These are phyloP conservation scores for Aechmea fasciata DNA, from an alignment of 176 grass and related monocot genomes.

Conservation along the genomic window DNA sequence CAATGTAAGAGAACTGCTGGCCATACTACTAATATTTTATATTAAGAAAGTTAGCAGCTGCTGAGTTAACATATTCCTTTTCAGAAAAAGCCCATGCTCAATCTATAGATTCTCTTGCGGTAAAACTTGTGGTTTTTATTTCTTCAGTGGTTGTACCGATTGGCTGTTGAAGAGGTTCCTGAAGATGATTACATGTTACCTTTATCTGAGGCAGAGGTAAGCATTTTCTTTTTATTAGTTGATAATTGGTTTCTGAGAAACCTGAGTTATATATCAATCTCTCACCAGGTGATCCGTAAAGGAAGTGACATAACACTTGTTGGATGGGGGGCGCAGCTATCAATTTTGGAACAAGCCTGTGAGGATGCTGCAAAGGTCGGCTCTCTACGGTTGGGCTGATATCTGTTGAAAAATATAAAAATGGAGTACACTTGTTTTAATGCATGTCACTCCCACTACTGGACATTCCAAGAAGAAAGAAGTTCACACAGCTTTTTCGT, in stretches of 20 bases:
- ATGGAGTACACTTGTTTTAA: neutral
- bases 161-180: conserved; percentile 85
- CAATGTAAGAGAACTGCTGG: too few species aligned
- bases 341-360: conserved; percentile 70
- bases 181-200: conserved; percentile 80
- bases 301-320: conserved; percentile 82
- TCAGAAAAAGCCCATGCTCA: neutral
- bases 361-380: conserved; percentile 74
- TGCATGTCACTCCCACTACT: too few species aligned
- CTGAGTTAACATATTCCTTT: conserved; percentile 1
- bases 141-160: conserved; percentile 73
- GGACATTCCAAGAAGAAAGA: too few species aligned
- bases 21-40: too few species aligned
- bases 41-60: too few species aligned
- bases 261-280: neutral
- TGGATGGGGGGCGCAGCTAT: conserved; percentile 95
- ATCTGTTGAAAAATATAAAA: neutral
- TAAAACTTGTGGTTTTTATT: conserved; percentile 5
- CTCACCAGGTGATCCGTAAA: conserved; percentile 59
- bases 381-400: neutral
- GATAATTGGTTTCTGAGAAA: neutral
- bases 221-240: neutral
- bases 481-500: too few species aligned
- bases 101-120: conserved; percentile 7
- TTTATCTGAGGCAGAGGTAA: conserved; percentile 84